Evolutionary conservation across 2,329 filamentous ascomycete genomes (phyloP), one percentile per base, ranked within the genome.

Genomic region (Fonsecaea erecta): DNA sequence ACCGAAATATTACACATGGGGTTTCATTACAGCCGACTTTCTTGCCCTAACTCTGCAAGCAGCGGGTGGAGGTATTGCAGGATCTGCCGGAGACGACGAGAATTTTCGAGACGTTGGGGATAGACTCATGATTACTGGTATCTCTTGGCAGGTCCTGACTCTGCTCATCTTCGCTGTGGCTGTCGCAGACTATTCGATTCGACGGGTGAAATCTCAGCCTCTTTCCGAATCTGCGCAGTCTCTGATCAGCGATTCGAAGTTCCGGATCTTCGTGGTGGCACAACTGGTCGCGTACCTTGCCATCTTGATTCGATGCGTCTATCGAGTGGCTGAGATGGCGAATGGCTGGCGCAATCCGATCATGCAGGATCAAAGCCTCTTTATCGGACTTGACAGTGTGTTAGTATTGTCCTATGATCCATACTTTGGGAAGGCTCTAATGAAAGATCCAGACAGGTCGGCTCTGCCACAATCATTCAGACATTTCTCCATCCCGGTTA

Each of bases 21-120:
- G 87, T 65, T 88, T 88, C 75, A 84, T 88, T 68, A 72, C 77
- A n/a, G 85, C 83, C 71, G 86, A 88, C 68, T 68, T 88, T 48
- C 70, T 85, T 60, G 84, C 82, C n/a, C 80, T 89, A n/a, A 68
- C 85, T 12, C 75, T 88, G 3, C 86, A 88, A 73, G 85, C 84
- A 3, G 79, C 79, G 7, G 86, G 86, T 63, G 85, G 81, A 56
- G 77, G 87, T 52, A 84, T 87, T 1, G 84, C 86, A 0, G 40
- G 26, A 32, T 80, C 81, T 0, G 83, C 83, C 0, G 74, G 74
- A 7, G 76, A 80, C 14, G 65, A 68, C 2, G 67, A 79, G 18
- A 72, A 74, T 1, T 72, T 81, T n/a, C 75, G 79, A 8, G 75
- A 83, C 40, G 72, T 79, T 1, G 85, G 85, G 3, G 82, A 84